phyloP scores from a whole-genome alignment of 2,329 filamentous ascomycete genomes.

The Davidsoniella eucalypti region DNA sequence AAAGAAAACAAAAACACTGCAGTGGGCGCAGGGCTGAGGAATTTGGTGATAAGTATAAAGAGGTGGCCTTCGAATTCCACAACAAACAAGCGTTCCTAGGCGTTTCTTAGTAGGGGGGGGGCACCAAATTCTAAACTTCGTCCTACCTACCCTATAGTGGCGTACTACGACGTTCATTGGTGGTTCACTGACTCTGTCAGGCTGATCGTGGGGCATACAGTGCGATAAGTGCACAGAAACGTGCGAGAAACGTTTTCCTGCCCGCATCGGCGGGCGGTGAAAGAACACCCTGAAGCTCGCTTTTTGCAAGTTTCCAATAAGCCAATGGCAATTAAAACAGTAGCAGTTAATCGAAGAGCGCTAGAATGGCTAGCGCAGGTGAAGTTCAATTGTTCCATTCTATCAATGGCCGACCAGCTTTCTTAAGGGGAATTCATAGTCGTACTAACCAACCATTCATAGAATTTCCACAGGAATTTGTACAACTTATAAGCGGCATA shows the following conservation, averaged over 20 bases:
- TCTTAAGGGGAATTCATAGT: no score
- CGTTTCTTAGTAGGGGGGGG: constrained; percentile 1
- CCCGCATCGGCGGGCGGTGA: constrained; percentile 2
- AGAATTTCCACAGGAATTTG: no score
- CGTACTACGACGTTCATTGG: not conserved
- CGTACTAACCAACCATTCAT: no score
- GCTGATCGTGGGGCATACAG: constrained; percentile 2
- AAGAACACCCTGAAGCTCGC: not conserved
- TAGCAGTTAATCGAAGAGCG: constrained; percentile 1
- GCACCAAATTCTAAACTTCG: not conserved
- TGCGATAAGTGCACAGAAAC: not conserved
- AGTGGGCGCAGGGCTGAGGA: constrained; percentile 5
- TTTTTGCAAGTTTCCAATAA: not conserved
- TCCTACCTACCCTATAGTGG: not conserved
- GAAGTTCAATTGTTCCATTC: not conserved
- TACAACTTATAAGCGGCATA: no score
- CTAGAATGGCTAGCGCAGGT: not conserved
- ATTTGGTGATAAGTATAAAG: constrained; percentile 8
- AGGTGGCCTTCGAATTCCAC: constrained; percentile 3
- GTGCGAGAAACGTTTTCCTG: constrained; percentile 6
- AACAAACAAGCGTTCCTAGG: not conserved
- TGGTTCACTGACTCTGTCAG: not conserved
- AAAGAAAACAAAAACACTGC: constrained; percentile 2
- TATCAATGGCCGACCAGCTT: no score
- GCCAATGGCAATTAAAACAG: not conserved